Evolutionary conservation across 108 stramenopile genomes (phyloP).

Genomic region (Ochromonas danica): DNA sequence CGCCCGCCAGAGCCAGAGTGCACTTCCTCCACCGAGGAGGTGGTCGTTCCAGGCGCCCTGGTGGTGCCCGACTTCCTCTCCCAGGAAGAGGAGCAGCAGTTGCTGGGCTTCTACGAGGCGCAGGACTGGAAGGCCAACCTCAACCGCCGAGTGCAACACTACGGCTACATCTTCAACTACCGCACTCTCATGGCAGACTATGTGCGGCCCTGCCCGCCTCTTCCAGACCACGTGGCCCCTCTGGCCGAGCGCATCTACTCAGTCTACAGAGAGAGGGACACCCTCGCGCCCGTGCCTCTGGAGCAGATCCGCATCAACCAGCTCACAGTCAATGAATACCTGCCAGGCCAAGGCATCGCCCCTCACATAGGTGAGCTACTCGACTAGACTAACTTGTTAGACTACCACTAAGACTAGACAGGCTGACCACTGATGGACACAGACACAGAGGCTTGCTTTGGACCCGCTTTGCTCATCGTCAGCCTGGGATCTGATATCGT

Average conservation of each 20-base stretch:
- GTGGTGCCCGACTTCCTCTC: conserved; percentile 12
- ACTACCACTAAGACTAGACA: no score
- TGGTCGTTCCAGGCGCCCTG: background rate
- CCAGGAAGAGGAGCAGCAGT: background rate
- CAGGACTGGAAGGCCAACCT: background rate
- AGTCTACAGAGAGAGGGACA: no score
- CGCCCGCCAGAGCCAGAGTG: conserved; percentile 29
- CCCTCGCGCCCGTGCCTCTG: no score
- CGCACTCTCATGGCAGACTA: conserved; percentile 26
- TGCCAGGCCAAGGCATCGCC: conserved; percentile 33
- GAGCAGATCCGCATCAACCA: background rate
- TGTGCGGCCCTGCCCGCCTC: background rate
- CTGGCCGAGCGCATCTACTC: background rate
- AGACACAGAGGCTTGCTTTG: conserved; percentile 36
- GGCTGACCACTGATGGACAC: no score
- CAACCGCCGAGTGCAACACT: conserved; percentile 10
- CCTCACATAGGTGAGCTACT: conserved; percentile 9
- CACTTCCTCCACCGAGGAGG: conserved; percentile 1
- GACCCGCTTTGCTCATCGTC: background rate
- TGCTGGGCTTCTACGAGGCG: background rate
- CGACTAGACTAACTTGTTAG: background rate
- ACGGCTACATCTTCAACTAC: conserved; percentile 32
- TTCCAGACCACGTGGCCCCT: background rate
- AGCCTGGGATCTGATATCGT: conserved; percentile 1
- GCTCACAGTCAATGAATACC: conserved; percentile 32